A percentile compares a stretch with the other conserved stretches of the same genome.
These are phyloP conservation scores for Xylaria cubensis DNA, from an alignment of 495 filamentous ascomycete genomes.

Conservation along the genomic window DNA sequence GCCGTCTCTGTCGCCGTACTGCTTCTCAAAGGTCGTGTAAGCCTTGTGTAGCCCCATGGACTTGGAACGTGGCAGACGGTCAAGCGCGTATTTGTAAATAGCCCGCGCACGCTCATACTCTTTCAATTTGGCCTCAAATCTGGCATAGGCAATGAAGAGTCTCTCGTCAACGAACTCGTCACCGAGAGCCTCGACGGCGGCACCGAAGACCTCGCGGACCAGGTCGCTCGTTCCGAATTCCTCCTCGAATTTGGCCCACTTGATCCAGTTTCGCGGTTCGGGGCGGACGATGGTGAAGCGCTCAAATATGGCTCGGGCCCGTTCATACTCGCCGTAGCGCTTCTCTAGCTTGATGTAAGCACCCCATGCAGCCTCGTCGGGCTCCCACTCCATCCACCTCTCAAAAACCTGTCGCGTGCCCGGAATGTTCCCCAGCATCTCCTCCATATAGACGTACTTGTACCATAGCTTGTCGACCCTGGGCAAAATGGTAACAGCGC, in stretches of 20 bases:
- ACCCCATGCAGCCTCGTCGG: constrained; percentile 92
- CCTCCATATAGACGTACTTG: constrained; percentile 99
- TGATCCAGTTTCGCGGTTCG: constrained; percentile 96
- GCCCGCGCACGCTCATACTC: constrained; percentile 94
- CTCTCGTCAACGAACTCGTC: constrained; percentile 98
- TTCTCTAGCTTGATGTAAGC: constrained; percentile 98
- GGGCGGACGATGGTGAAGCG: constrained; percentile 93
- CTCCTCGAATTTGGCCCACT: constrained; percentile 97
- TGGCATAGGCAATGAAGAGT: constrained; percentile 89
- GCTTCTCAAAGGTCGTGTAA: constrained; percentile 98
- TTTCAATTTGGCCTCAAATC: constrained; percentile 91
- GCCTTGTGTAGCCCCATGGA: constrained; percentile 85
- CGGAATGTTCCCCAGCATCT: constrained; percentile 89
- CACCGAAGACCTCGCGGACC: constrained; percentile 90
- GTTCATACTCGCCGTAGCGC: constrained; percentile 85
- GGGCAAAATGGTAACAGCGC: constrained; percentile 90
- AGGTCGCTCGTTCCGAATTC: constrained; percentile 89
- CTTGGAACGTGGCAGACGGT: constrained; percentile 86
- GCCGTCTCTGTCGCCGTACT: constrained; percentile 91
- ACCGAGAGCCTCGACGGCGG: constrained; percentile 86
- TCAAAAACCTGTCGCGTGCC: constrained; percentile 96
- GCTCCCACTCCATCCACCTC: constrained; percentile 98
- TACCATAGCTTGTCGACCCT: constrained; percentile 96
- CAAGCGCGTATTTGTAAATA: constrained; percentile 96
- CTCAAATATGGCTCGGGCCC: constrained; percentile 85